Evolutionary conservation across 805 yeast genomes (phyloP), one percentile per base, ranked within the genome.

Genomic region (Komagataella kurtzmanii): DNA sequence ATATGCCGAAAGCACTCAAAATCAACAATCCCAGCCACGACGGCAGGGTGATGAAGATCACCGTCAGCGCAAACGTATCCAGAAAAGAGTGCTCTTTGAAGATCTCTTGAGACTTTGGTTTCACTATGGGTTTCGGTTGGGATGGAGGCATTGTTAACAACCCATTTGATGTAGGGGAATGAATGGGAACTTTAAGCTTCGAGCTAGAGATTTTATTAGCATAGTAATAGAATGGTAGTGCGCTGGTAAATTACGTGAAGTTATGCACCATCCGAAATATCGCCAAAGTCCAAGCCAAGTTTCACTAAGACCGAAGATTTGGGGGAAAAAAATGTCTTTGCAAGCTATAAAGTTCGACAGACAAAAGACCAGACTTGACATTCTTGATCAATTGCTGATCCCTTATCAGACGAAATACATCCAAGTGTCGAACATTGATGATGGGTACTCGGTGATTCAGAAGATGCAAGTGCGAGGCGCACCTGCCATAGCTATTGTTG

Each of bases 381-480:
- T 90, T 30, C 69, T 91, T 54, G 95, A 93, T 65, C 99, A 91
- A 65, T 73, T 89, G 14, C 65, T 79, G 40, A 76, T 91, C 44
- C 99, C 99, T 0, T 88, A 87, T 57, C 74, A 83, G 50, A 79
- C 95, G 1, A 74, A 71, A 49, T 91, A 88, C 65, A 69, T 90
- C 18, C 63, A 73, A 1, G 77, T 91, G 53, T 57, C 69, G 44
- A 69, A 79, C 17, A 80, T 87, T 50, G 82, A 82, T 48, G 89
- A 84, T 63, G 97, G 95, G 3, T 88, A 70, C 66, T 73, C 75
- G 17, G 95, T 86, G n/a, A 91, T 91, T 65, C 83, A 81, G 61
- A 74, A 74, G 53, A 91, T 91, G 99, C 89, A 87, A 60, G 97
- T 95, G 3, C 76, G 99, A 64, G 99, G 99, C 44, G 99, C 99